Base-by-base conservation (phyloP, 345 rosid genomes). In the Trapa incisa region DNA sequence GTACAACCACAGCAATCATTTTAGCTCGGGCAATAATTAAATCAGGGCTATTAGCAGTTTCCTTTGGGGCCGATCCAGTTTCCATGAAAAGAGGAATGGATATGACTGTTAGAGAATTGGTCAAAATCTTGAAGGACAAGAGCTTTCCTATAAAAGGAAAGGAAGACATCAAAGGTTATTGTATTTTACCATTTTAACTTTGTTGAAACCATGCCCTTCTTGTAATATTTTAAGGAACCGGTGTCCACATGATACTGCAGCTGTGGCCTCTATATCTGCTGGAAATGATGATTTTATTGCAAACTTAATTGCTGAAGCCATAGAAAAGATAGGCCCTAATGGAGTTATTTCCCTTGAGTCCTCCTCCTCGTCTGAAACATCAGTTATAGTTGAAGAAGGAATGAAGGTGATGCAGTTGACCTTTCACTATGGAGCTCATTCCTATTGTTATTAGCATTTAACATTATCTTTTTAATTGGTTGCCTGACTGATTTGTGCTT, bases 191-290 rank as follows among this genome's bases (percentile, higher is more conserved):
- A 15, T 70, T 35, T 76, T 32, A 14, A 14, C 5, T 58, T 72
- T 64, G 15, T 71, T 37, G 5, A 29, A 35, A 47, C 22, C 1
- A 43, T 29, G 22, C 14, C 57, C 8, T 53, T 11, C 8, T 70
- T 11, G 50, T 53, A 32, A 11, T 1, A n/a, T 7, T 48, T 35
- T 54, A 37, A 48, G 15, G 41, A 61, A 47, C 35, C 1, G 33
- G 53, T 60, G 4, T 75, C 10, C 70, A 73, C 32, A 56, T 56
- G 37, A 66, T 71, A 68, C 38, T 75, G 80, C 85, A 88, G 98
- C 96, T 2, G 89, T 93, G 76, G 98, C 98, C 16, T 80, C 94
- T 45, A 79, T 93, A 68, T 88, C 98, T 85, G 82, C 96, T 78
- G 97, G 96, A 50, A 90, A 90, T 36, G 88, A 93, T 78, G 98